Evolutionary conservation across 169 alveolate species (phyloP), one percentile per base, ranked within the genome.

Genomic region (Pseudocohnilembus persalinus): DNA sequence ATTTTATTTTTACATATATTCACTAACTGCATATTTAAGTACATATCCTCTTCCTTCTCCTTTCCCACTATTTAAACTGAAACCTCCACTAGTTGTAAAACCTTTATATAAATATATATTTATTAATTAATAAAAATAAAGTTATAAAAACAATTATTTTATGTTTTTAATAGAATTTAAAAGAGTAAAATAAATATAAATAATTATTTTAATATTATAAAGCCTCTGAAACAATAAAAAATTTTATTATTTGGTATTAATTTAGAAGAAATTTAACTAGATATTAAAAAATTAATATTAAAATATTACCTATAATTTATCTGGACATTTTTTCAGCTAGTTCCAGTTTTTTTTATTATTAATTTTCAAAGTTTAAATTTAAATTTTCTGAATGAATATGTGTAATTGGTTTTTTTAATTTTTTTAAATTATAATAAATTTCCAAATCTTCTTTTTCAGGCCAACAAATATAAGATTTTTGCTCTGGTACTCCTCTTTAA

Each of bases 381-480:
- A 11, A 11, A 49, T 11, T 49, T 49, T 49, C 68, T 49, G 4
- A 11, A 20, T 49, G 68, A 11, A 49, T 49, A 20, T 49, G 20
- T 49, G 68, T 11, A 20, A 49, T 20, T 11, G 68, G 68, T 49
- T 49, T 11, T 49, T 49, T 49, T 11, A 11, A 11, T 20, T 49
- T 4, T 20, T 11, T 11, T 49, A 49, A 49, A 11, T 49, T 4
- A 49, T 49, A 49, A 64, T 79, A 79, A 6, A 26, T 79, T 0
- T 64, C 31, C 30, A 79, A 49, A 29, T 79, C 84, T 79, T 79
- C 77, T 29, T 68, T 31, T 29, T 29, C 20, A n/a, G 84, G 84
- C 34, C 34, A 29, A 79, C 84, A 79, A 28, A 79, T 79, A 64
- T 79, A 79, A 0, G 84, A 35, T 34, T 79, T 79, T 49, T 28